Evolutionary conservation across 2,329 filamentous ascomycete species (phyloP).

Genomic region (Fusarium redolens): DNA sequence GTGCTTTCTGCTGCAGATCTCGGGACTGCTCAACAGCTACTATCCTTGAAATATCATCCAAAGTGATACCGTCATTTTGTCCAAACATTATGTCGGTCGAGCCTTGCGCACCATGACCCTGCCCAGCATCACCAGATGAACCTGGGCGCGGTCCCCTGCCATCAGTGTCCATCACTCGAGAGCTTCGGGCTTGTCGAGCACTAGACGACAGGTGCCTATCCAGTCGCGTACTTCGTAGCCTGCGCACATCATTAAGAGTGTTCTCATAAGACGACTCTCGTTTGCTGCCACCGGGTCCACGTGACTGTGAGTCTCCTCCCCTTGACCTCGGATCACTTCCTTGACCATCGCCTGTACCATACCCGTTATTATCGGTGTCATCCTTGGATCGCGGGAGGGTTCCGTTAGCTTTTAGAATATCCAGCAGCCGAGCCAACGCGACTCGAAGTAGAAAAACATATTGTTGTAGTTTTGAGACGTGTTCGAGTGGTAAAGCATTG

Average conservation of each 20-base stretch:
- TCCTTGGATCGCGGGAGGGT: conserved; percentile 83
- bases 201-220: conserved; percentile 95
- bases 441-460: conserved; percentile 94
- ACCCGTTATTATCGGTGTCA: conserved; percentile 61
- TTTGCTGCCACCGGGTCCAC: conserved; percentile 42
- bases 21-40: conserved; percentile 95
- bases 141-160: conserved; percentile 76
- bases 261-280: conserved; percentile 89
- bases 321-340: conserved; percentile 67
- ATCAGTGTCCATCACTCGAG: conserved; percentile 82
- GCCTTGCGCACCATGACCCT: conserved; percentile 53
- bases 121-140: conserved; percentile 71
- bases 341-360: conserved; percentile 49
- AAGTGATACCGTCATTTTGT: conserved; percentile 87
- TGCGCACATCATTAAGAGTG: conserved; percentile 93
- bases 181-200: conserved; percentile 88
- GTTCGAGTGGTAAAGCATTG: conserved; percentile 69
- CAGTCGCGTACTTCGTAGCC: conserved; percentile 90
- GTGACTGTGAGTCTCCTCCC: conserved; percentile 30
- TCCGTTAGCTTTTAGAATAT: conserved; percentile 86
- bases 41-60: conserved; percentile 96
- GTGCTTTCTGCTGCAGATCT: conserved; percentile 80
- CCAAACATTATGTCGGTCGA: conserved; percentile 87
- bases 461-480: conserved; percentile 88
- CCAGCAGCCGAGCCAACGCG: conserved; percentile 87